Evolutionary conservation across 2,329 filamentous ascomycete genomes (phyloP).

Genomic region (Cladosporium colombiae): DNA sequence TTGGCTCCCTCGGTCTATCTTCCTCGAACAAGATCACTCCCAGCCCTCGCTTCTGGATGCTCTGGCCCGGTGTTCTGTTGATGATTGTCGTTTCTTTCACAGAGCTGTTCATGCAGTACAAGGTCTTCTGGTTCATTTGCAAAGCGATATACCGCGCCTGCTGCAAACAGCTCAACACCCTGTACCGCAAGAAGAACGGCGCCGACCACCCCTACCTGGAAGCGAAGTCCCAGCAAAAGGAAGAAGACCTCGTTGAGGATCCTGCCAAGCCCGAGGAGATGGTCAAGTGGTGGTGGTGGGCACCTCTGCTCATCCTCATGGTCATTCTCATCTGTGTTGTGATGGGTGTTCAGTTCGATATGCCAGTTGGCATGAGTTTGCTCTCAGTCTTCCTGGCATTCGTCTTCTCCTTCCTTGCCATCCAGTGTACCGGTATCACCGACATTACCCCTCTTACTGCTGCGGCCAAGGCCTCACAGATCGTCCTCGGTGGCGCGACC

Average conservation of each 20-base stretch:
- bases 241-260: constrained; percentile 52
- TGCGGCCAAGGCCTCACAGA: constrained; percentile 67
- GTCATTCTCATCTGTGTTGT: constrained; percentile 56
- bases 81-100: constrained; percentile 56
- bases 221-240: constrained; percentile 41
- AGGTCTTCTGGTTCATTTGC: constrained; percentile 48
- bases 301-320: constrained; percentile 47
- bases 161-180: constrained; percentile 46
- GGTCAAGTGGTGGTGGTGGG: constrained; percentile 58
- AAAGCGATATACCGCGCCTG: constrained; percentile 52
- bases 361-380: constrained; percentile 59
- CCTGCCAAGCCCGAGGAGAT: constrained; percentile 50
- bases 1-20: constrained; percentile 40
- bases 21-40: constrained; percentile 46
- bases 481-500: constrained; percentile 67
- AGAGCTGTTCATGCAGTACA: constrained; percentile 27
- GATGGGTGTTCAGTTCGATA: constrained; percentile 56
- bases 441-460: constrained; percentile 67
- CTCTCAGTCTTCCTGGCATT: constrained; percentile 59
- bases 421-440: constrained; percentile 56
- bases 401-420: constrained; percentile 63
- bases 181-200: constrained; percentile 41
- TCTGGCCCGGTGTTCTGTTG: constrained; percentile 54
- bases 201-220: constrained; percentile 46
- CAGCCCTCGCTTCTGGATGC: constrained; percentile 54